These are phyloP conservation scores for Teratosphaeria gauchensis DNA, from an alignment of 2,329 filamentous ascomycete species.

Conservation along the genomic window DNA sequence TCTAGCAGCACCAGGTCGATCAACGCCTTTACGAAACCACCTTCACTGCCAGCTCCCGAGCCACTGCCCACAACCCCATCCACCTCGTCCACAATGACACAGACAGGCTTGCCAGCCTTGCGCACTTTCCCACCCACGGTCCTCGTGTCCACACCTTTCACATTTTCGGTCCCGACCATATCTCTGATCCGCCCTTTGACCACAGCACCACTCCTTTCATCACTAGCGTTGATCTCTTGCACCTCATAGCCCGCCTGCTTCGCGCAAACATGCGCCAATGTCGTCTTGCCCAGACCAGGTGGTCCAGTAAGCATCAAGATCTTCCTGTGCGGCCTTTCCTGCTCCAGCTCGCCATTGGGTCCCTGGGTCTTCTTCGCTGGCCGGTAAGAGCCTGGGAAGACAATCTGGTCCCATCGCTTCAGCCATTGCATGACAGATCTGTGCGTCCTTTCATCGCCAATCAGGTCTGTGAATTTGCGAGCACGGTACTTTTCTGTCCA, in stretches of 20 bases:
- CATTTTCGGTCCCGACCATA: conserved; percentile 86
- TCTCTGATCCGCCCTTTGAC: conserved; percentile 87
- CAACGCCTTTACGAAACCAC: conserved; percentile 88
- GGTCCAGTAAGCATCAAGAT: conserved; percentile 85
- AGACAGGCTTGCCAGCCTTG: conserved; percentile 76
- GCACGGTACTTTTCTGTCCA: conserved; percentile 99
- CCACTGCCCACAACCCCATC: conserved; percentile 84
- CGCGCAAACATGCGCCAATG: conserved; percentile 89
- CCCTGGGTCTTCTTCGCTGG: conserved; percentile 42
- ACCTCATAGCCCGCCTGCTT: conserved; percentile 92
- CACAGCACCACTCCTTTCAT: conserved; percentile 81
- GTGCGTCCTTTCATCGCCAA: conserved; percentile 91
- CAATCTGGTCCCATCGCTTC: conserved; percentile 85
- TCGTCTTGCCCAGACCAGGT: conserved; percentile 91
- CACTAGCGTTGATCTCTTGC: conserved; percentile 94
- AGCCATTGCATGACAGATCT: conserved; percentile 84
- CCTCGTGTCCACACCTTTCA: conserved; percentile 58
- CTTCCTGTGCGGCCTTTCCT: conserved; percentile 71
- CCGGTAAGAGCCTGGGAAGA: conserved; percentile 69
- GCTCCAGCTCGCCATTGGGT: conserved; percentile 34
- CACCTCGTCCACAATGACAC: conserved; percentile 91
- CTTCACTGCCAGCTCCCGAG: conserved; percentile 69
- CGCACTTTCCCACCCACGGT: conserved; percentile 46
- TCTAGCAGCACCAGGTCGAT: conserved; percentile 83
- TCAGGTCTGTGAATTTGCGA: conserved; percentile 80